Evolutionary conservation across 108 stramenopile genomes (phyloP).

Genomic region (Schizochytrium sp.): DNA sequence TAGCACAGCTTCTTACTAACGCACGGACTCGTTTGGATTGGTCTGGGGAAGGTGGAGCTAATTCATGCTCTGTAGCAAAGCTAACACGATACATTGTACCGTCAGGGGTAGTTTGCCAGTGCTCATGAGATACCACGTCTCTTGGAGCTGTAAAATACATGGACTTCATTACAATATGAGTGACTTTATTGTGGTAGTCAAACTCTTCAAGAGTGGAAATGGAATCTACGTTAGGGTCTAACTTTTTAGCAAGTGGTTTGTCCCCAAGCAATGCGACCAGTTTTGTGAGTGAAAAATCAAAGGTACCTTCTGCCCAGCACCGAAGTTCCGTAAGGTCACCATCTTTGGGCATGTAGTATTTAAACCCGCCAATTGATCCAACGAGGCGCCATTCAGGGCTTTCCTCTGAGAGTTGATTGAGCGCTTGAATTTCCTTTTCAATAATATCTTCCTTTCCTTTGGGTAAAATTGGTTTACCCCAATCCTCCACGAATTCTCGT

Average conservation of each 20-base stretch:
- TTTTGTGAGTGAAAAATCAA: constrained; percentile 17
- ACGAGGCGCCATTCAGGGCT: background rate
- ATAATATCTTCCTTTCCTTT: background rate
- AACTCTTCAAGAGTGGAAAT: background rate
- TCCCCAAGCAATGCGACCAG: background rate
- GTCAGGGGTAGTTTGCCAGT: constrained; percentile 13
- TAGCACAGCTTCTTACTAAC: background rate
- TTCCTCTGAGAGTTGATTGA: background rate
- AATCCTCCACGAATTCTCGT: constrained; percentile 4
- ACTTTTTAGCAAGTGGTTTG: background rate
- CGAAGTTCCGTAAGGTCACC: background rate
- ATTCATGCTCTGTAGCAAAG: constrained; percentile 19
- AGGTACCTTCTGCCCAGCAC: constrained; percentile 45
- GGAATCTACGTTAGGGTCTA: constrained; percentile 31
- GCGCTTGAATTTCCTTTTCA: background rate
- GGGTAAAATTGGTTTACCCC: constrained; percentile 12
- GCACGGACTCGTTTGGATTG: constrained; percentile 6
- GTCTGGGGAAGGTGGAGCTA: background rate
- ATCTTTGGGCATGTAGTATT: constrained; percentile 4
- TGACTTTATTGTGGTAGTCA: constrained; percentile 27
- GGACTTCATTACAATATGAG: constrained; percentile 48
- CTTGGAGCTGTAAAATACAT: constrained; percentile 57
- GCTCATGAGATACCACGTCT: constrained; percentile 39
- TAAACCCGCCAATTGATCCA: background rate
- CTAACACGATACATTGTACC: constrained; percentile 35